Percentiles rank a stretch among this genome's conserved stretches.
Evolutionary conservation across 73 alveolate genomes (phyloP).

Genomic region (Paramecium biaurelia): DNA sequence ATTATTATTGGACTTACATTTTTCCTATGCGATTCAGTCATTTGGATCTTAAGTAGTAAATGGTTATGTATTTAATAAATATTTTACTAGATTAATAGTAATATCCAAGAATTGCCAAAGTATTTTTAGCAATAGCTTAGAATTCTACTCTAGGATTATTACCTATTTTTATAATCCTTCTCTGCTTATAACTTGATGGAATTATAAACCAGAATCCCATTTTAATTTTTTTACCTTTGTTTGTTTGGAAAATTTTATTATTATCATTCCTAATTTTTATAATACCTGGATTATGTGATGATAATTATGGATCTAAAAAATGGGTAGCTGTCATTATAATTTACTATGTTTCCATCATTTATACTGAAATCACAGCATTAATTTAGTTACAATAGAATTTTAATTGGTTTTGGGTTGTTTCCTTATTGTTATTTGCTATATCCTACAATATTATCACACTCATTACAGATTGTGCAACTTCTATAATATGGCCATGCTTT

Average conservation of each 20-base stretch:
- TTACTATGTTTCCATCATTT: neutral
- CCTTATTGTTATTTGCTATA: neutral
- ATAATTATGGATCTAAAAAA: neutral
- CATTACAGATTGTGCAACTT: neutral
- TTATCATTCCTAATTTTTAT: neutral
- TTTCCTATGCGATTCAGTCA: neutral
- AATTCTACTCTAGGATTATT: neutral
- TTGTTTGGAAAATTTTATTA: neutral
- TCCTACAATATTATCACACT: neutral
- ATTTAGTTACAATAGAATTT: neutral
- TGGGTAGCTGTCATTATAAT: neutral
- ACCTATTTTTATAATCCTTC: neutral
- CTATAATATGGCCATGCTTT: neutral
- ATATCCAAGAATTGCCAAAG: slow-evolving; percentile 36
- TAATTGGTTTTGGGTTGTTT: slow-evolving; percentile 9
- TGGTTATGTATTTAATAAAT: slow-evolving; percentile 24
- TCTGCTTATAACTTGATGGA: neutral
- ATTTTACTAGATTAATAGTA: slow-evolving; percentile 8
- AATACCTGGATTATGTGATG: slow-evolving; percentile 23
- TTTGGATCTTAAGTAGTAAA: neutral
- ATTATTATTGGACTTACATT: neutral
- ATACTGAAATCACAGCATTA: neutral
- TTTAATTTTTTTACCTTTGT: neutral
- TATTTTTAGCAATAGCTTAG: neutral
- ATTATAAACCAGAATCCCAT: neutral